These are phyloP conservation scores for Monosporozyma aerobia DNA, from an alignment of 805 yeast species.

Conservation along the genomic window DNA sequence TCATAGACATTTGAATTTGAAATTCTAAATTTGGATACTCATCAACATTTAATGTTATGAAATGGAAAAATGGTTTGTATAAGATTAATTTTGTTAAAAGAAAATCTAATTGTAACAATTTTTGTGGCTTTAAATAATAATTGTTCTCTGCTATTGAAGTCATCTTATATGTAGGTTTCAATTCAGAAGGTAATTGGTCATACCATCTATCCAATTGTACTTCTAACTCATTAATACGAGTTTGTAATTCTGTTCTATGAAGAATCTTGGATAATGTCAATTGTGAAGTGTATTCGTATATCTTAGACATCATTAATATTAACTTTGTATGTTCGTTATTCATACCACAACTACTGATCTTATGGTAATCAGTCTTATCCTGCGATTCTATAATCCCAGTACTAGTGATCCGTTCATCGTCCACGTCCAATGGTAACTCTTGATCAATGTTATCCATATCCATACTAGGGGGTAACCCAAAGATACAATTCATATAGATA, in stretches of 20 bases:
- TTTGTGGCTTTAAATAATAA: slow-evolving; percentile 59
- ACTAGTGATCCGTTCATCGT: slow-evolving; percentile 76
- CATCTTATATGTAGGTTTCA: slow-evolving; percentile 48
- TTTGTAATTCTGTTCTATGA: background rate
- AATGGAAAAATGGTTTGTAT: slow-evolving; percentile 84
- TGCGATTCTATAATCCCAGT: slow-evolving; percentile 34
- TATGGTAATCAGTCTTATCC: background rate
- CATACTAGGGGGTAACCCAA: slow-evolving; percentile 76
- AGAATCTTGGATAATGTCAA: slow-evolving; percentile 5
- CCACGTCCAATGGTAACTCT: slow-evolving; percentile 73
- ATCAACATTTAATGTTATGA: slow-evolving; percentile 30
- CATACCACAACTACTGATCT: slow-evolving; percentile 55
- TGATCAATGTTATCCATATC: slow-evolving; percentile 78
- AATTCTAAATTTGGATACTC: slow-evolving; percentile 41
- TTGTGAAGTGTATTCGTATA: slow-evolving; percentile 7
- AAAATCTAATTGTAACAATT: slow-evolving; percentile 61
- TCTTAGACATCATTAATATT: slow-evolving; percentile 46
- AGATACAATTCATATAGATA: slow-evolving; percentile 74
- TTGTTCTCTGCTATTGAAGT: slow-evolving; percentile 35
- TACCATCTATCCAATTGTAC: slow-evolving; percentile 64
- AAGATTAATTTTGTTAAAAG: slow-evolving; percentile 71
- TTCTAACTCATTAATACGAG: slow-evolving; percentile 53
- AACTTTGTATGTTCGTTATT: slow-evolving; percentile 80
- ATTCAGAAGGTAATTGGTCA: slow-evolving; percentile 55
- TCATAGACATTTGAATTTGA: slow-evolving; percentile 65